These are phyloP conservation scores for Coelastrella sp. DNA, from an alignment of 139 green algal genomes.

Conservation along the genomic window DNA sequence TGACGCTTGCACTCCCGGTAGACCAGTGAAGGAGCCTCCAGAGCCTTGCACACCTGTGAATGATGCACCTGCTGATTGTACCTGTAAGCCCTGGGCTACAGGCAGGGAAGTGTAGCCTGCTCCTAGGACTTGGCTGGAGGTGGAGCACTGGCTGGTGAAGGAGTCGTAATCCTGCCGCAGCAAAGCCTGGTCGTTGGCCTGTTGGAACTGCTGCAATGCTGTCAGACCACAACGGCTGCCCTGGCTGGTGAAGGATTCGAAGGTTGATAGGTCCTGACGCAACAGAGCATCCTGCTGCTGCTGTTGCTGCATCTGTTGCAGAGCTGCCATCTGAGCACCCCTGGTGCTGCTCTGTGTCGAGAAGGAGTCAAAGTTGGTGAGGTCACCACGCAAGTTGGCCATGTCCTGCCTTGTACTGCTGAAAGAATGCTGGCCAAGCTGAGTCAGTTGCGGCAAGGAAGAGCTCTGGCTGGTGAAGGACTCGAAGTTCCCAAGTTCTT, in stretches of 20 bases:
- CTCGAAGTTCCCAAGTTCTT: slow-evolving; percentile 4
- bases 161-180: neutral
- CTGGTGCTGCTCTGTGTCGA: slow-evolving; percentile 3
- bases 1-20: neutral
- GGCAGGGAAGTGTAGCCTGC: neutral
- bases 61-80: neutral
- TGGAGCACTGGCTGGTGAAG: slow-evolving; percentile 20
- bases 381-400: neutral
- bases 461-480: slow-evolving; percentile 21
- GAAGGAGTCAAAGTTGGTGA: neutral
- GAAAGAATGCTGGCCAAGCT: neutral
- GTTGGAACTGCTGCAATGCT: neutral
- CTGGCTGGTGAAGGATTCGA: slow-evolving; percentile 1
- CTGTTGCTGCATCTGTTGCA: slow-evolving; percentile 11
- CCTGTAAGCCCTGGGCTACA: neutral
- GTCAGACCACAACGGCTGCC: neutral
- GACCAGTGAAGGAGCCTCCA: neutral
- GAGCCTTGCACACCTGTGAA: neutral
- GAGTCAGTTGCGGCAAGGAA: neutral
- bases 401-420: neutral
- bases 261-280: neutral
- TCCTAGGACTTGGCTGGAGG: neutral
- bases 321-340: neutral
- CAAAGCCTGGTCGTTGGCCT: neutral
- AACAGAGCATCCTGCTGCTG: neutral